phyloP scores from a whole-genome alignment of 2,329 filamentous ascomycete species.

The Exophiala xenobiotica region DNA sequence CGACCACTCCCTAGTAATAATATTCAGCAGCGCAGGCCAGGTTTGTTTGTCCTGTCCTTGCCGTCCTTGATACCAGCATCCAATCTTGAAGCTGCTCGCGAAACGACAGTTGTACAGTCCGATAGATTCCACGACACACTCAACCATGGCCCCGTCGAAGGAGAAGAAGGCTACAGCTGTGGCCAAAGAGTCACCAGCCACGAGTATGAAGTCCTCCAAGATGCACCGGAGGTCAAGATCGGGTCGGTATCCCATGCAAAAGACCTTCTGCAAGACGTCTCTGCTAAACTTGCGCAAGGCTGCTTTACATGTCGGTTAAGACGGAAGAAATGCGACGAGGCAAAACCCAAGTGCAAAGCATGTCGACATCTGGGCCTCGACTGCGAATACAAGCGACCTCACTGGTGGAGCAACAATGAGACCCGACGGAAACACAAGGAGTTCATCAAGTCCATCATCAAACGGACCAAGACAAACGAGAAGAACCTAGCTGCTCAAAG shows the following conservation, averaged over 20 bases:
- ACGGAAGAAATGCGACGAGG: slow-evolving; percentile 69
- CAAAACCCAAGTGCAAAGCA: slow-evolving; percentile 62
- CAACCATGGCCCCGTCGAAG: slow-evolving; percentile 26
- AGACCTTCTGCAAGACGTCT: neutral
- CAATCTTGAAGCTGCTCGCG: neutral
- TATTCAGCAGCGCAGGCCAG: slow-evolving; percentile 20
- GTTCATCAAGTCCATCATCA: slow-evolving; percentile 94
- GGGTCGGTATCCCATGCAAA: slow-evolving; percentile 63
- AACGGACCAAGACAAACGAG: slow-evolving; percentile 90
- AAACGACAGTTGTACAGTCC: slow-evolving; percentile 3
- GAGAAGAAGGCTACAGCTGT: slow-evolving; percentile 28
- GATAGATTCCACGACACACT: neutral
- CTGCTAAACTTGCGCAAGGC: slow-evolving; percentile 43
- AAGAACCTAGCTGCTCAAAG: slow-evolving; percentile 62
- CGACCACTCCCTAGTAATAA: slow-evolving; percentile 34
- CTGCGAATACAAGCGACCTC: slow-evolving; percentile 94
- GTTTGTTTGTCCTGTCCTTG: slow-evolving; percentile 15
- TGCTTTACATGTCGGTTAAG: slow-evolving; percentile 68
- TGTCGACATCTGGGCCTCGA: slow-evolving; percentile 72
- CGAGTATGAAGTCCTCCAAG: slow-evolving; percentile 57
- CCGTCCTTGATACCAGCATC: slow-evolving; percentile 10
- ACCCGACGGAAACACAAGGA: slow-evolving; percentile 85
- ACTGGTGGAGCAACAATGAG: slow-evolving; percentile 97
- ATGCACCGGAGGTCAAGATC: slow-evolving; percentile 93
- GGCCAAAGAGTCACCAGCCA: slow-evolving; percentile 35